Percentiles rank a stretch among this genome's conserved stretches.
Evolutionary conservation across 164 flowering plant genomes (phyloP).

Genomic region (Stephania japonica): DNA sequence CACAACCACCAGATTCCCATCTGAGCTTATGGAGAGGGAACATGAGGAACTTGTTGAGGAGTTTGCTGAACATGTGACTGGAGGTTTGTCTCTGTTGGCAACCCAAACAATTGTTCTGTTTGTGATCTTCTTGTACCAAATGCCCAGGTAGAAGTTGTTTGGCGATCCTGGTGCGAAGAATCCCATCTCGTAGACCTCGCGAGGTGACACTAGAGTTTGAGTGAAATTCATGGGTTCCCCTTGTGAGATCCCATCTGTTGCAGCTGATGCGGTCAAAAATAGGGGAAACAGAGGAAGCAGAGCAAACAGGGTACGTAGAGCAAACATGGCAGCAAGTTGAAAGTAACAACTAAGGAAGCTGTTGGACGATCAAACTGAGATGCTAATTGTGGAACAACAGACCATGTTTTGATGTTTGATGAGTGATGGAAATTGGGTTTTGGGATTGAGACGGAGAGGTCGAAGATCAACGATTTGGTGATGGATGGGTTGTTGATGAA

Average conservation of each 20-base stretch:
- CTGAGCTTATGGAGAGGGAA: slow-evolving; percentile 4
- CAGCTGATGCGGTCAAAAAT: neutral
- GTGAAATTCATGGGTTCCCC: neutral
- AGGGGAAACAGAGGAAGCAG: neutral
- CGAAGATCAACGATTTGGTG: too few relatives aligned
- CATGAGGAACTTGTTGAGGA: slow-evolving; percentile 11
- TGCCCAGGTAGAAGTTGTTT: neutral
- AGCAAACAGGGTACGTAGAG: too few relatives aligned
- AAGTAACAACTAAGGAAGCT: too few relatives aligned
- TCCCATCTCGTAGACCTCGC: neutral
- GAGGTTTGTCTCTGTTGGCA: slow-evolving; percentile 19
- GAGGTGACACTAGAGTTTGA: neutral
- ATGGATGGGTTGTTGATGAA: too few relatives aligned
- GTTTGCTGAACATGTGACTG: slow-evolving; percentile 1
- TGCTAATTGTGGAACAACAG: too few relatives aligned
- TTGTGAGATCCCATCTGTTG: neutral
- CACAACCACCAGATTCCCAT: slow-evolving; percentile 2
- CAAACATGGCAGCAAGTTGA: too few relatives aligned
- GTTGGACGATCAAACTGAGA: too few relatives aligned
- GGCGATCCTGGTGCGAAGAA: neutral
- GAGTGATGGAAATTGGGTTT: too few relatives aligned
- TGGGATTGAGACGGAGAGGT: too few relatives aligned
- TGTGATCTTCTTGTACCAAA: neutral
- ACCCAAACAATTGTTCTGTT: neutral
- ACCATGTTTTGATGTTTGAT: too few relatives aligned